A percentile compares a stretch with the other conserved stretches of the same genome.
These are phyloP conservation scores for Aspergillus unguis DNA, from an alignment of 2,329 filamentous ascomycete species.

Conservation along the genomic window DNA sequence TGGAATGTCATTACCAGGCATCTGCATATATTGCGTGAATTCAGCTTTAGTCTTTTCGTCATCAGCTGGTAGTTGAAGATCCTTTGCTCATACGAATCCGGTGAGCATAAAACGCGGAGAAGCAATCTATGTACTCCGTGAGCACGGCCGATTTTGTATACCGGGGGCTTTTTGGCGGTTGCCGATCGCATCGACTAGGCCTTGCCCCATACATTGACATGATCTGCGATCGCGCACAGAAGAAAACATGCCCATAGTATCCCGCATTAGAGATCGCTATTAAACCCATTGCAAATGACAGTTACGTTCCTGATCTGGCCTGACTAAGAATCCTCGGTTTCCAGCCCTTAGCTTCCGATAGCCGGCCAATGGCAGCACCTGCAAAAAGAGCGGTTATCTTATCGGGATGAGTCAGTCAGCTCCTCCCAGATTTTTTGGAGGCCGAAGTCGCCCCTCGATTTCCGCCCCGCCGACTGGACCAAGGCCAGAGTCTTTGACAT, in stretches of 20 bases:
- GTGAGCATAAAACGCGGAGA: neutral
- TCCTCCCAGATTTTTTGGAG: constrained; percentile 15
- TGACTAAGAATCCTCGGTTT: neutral
- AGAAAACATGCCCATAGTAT: neutral
- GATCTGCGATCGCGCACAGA: neutral
- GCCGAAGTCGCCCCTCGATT: constrained; percentile 29
- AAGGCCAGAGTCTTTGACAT: constrained; percentile 11
- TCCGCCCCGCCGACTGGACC: constrained; percentile 20
- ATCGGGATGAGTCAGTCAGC: constrained; percentile 26
- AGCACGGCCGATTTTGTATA: neutral
- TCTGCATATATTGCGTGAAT: constrained; percentile 6
- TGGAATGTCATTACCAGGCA: constrained; percentile 5
- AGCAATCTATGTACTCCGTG: neutral
- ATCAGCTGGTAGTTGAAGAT: constrained; percentile 1
- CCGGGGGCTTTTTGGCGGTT: neutral
- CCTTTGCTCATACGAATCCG: neutral
- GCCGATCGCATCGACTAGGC: constrained; percentile 5
- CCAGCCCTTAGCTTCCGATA: neutral
- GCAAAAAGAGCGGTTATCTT: constrained; percentile 24
- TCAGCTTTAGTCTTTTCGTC: neutral
- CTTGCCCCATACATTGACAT: neutral
- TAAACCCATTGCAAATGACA: too few relatives aligned
- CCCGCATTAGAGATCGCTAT: too few relatives aligned
- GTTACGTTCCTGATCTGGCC: too few relatives aligned
- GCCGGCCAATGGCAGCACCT: constrained; percentile 9